Percentiles rank a stretch among this genome's conserved stretches.
Conservation (phyloP, 1,284 basidiomycete genomes). For the Singerocomus rubriflavus region DNA sequence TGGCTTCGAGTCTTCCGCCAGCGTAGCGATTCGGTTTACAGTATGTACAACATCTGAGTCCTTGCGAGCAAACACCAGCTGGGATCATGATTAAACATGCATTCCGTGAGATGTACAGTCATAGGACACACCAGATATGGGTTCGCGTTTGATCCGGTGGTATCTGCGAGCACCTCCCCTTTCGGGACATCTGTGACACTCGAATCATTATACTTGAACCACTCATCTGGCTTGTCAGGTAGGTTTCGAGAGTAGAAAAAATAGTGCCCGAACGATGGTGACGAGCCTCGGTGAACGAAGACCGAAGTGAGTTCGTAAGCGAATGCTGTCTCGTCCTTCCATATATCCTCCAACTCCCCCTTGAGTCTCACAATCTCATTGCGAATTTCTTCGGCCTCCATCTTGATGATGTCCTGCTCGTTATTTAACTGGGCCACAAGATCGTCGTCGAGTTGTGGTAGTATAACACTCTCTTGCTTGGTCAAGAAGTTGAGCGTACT, state of each 20-base stretch:
- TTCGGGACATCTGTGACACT: conserved; percentile 72
- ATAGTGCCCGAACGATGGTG: conserved; percentile 83
- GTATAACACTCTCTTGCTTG: conserved; percentile 38
- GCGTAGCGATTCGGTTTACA: conserved; percentile 56
- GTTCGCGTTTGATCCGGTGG: conserved; percentile 77
- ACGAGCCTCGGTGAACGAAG: conserved; percentile 91
- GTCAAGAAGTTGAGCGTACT: conserved; percentile 55
- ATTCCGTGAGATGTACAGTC: neutral
- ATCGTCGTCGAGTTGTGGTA: conserved; percentile 53
- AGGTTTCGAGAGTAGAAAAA: conserved; percentile 86
- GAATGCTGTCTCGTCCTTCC: conserved; percentile 66
- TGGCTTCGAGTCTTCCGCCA: conserved; percentile 18
- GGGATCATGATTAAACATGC: conserved; percentile 3
- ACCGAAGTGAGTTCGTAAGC: conserved; percentile 93
- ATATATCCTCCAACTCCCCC: conserved; percentile 70
- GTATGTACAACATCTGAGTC: conserved; percentile 73
- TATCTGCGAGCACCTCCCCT: conserved; percentile 75
- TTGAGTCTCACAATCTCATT: conserved; percentile 56
- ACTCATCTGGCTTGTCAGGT: conserved; percentile 71
- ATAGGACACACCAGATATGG: conserved; percentile 67
- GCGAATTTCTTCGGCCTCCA: conserved; percentile 66
- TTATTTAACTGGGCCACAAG: conserved; percentile 47
- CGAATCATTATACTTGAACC: conserved; percentile 97
- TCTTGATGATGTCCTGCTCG: conserved; percentile 53
- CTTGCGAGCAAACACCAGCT: conserved; percentile 82